Base-by-base conservation (phyloP, 257 asterid genomes). In the Ilex asprella region DNA sequence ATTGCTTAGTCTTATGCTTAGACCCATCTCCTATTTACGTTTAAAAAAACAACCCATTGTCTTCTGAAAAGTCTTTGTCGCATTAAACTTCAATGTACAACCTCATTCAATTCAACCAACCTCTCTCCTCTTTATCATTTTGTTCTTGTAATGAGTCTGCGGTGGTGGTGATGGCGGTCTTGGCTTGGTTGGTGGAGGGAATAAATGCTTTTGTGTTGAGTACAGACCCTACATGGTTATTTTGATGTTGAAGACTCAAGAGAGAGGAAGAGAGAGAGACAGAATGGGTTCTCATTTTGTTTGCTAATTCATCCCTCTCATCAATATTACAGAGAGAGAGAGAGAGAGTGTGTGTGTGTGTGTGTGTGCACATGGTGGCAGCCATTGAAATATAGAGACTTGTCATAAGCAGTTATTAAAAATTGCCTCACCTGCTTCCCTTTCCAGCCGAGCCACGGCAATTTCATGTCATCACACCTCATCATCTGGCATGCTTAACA, bases 391-490 rank as follows among this genome's bases (percentile, higher is more conserved):
- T 7, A n/a, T 15, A 14, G 6, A n/a, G 8, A n/a, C 30, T 15
- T 53, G 2, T 53, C 10, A 49, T 49, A 55, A 53, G 68, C 60
- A 58, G 68, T 58, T 60, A 57, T 55, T 72, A 60, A 75, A 49
- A 75, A 49, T 30, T 68, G 29, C 53, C 61, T 58, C 59, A 56
- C 53, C 60, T 50, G 56, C 72, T 66, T 53, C 66, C 68, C 75
- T 81, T 83, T 82, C 83, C 89, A 79, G 78, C 95, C 29, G 60
- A 70, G 84, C 84, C 78, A 66, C 60, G 75, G 82, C 79, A 78
- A 70, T 69, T 68, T 74, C 70, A 55, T 61, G 7, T 53, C 58
- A 73, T 53, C 57, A 62, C 16, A 46, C 44, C 49, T 31, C 51
- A 31, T 27, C 59, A 70, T n/a, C 61, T 57, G 54, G 69, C 72